Percentiles rank a stretch among this genome's conserved stretches.
These are phyloP conservation scores for Escovopsis sp. DNA, from an alignment of 2,329 filamentous ascomycete genomes.

Conservation along the genomic window DNA sequence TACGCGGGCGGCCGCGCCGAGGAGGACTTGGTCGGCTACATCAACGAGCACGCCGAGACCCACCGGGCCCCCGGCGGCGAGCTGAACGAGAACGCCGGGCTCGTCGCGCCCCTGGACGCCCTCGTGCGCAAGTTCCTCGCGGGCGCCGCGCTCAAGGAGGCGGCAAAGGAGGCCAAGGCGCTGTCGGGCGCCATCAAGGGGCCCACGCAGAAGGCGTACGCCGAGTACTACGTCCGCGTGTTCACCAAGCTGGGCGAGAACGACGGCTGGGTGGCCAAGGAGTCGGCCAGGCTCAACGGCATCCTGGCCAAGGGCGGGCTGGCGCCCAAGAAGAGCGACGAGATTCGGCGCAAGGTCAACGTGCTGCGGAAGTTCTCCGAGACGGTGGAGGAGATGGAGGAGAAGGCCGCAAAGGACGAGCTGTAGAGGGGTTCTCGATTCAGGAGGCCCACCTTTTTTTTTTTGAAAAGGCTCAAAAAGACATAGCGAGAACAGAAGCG, in stretches of 20 bases:
- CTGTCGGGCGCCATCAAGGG: conserved; percentile 50
- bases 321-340: conserved; percentile 73
- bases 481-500: too few species aligned
- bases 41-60: conserved; percentile 83
- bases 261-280: conserved; percentile 68
- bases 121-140: conserved; percentile 61
- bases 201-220: conserved; percentile 54
- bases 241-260: conserved; percentile 72
- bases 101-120: conserved; percentile 61
- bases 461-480: too few species aligned
- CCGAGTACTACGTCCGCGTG: conserved; percentile 86
- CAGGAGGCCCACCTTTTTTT: too few species aligned
- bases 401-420: conserved; percentile 39
- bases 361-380: conserved; percentile 65
- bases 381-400: conserved; percentile 35
- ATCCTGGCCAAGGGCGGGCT: conserved; percentile 78
- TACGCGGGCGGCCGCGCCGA: conserved; percentile 70
- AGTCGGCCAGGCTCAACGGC: conserved; percentile 63
- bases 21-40: conserved; percentile 57
- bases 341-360: conserved; percentile 74
- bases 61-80: conserved; percentile 70
- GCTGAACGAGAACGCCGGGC: conserved; percentile 66
- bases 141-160: conserved; percentile 44
- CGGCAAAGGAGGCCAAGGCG: conserved; percentile 57
- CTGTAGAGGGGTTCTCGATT: conserved; percentile 14